Evolutionary conservation across 163 green algal genomes (phyloP).

Genomic region (Chloromonas sp.): DNA sequence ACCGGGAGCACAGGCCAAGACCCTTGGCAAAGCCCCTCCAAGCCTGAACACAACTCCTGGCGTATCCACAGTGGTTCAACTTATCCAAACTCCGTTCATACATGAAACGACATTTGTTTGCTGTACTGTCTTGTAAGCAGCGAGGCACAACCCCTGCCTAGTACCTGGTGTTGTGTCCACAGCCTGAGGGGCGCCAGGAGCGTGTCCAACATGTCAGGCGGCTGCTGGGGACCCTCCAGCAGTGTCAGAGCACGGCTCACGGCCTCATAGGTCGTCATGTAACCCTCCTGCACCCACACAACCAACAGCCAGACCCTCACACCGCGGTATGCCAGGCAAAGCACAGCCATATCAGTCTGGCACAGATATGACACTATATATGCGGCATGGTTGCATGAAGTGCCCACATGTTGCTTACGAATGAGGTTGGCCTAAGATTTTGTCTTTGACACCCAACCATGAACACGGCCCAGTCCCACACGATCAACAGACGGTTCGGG

Average conservation of each 20-base stretch:
- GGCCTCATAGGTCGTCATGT: slow-evolving; percentile 41
- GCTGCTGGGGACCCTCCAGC: slow-evolving; percentile 17
- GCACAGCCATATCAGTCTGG: not conserved
- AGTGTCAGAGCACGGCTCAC: slow-evolving; percentile 22
- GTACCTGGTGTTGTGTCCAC: slow-evolving; percentile 38
- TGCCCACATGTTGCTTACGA: too few relatives aligned
- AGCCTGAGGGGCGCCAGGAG: slow-evolving; percentile 39
- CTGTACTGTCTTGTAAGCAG: not conserved
- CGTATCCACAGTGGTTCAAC: too few relatives aligned
- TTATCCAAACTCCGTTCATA: too few relatives aligned
- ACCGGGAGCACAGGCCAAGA: too few relatives aligned
- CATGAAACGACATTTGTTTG: too few relatives aligned
- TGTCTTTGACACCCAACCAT: too few relatives aligned
- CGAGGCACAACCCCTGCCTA: not conserved
- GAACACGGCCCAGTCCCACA: too few relatives aligned
- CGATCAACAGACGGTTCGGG: too few relatives aligned
- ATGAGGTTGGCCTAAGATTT: too few relatives aligned
- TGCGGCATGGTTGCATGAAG: too few relatives aligned
- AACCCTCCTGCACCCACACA: slow-evolving; percentile 19
- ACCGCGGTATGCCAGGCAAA: not conserved
- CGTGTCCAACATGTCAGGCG: not conserved
- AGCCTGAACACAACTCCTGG: too few relatives aligned
- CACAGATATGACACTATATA: not conserved
- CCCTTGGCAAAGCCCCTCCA: too few relatives aligned
- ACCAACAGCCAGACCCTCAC: not conserved